Evolutionary conservation across 2,329 filamentous ascomycete genomes (phyloP).

Genomic region (Pyrenochaeta sp.): DNA sequence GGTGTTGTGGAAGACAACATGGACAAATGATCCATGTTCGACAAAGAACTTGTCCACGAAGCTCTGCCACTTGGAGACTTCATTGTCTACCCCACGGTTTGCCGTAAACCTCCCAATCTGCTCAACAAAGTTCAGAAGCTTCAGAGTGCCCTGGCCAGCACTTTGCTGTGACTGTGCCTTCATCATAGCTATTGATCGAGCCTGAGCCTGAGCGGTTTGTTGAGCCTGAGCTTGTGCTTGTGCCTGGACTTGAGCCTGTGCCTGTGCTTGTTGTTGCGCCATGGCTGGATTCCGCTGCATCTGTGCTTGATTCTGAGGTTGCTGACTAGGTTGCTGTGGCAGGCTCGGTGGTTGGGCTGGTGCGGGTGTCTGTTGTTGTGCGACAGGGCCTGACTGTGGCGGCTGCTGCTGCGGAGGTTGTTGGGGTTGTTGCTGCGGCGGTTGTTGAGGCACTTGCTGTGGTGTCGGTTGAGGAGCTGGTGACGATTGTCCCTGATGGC

Average conservation of each 20-base stretch:
- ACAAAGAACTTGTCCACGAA: slow-evolving; percentile 88
- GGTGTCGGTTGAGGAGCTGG: slow-evolving; percentile 47
- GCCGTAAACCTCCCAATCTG: slow-evolving; percentile 63
- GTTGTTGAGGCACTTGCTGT: slow-evolving; percentile 49
- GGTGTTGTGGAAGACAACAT: slow-evolving; percentile 67
- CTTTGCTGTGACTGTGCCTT: slow-evolving; percentile 29
- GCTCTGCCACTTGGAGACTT: slow-evolving; percentile 75
- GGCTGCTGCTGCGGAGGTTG: slow-evolving; percentile 53
- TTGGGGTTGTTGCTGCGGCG: slow-evolving; percentile 48
- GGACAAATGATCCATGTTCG: slow-evolving; percentile 76
- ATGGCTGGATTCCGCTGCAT: slow-evolving; percentile 47
- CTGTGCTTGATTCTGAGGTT: slow-evolving; percentile 38
- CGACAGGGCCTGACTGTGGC: slow-evolving; percentile 52
- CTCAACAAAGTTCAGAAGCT: slow-evolving; percentile 65
- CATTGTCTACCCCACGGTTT: slow-evolving; percentile 60
- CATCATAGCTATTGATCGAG: slow-evolving; percentile 42
- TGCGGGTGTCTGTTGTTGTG: slow-evolving; percentile 55
- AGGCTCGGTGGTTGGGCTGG: slow-evolving; percentile 46
- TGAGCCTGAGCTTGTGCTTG: slow-evolving; percentile 33
- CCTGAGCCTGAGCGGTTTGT: slow-evolving; percentile 28
- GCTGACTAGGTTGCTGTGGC: slow-evolving; percentile 44
- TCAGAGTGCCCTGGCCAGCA: slow-evolving; percentile 56
- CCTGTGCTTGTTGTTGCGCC: slow-evolving; percentile 44
- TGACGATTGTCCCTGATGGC: slow-evolving; percentile 51
- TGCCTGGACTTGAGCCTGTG: slow-evolving; percentile 40